Percentiles rank a stretch among this genome's conserved stretches.
Evolutionary conservation across 208 protist species (phyloP).

Genomic region (Entamoeba nuttalli): DNA sequence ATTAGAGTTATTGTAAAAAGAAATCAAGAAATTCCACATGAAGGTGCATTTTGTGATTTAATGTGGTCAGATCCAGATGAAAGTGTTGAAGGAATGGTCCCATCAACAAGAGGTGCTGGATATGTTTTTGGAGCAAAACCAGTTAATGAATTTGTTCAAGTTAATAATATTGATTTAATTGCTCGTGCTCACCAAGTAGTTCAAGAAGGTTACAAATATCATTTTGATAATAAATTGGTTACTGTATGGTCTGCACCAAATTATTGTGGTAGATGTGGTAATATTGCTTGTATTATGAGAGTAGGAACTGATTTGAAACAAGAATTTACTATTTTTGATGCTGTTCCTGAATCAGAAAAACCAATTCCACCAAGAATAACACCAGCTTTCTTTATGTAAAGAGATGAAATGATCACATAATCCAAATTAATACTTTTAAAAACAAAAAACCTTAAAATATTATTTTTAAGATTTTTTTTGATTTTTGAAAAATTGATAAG

Average conservation of each 20-base stretch:
- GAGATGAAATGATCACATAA: no score
- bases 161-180: conserved; percentile 22
- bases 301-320: conserved; percentile 34
- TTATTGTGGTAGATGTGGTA: conserved; percentile 86
- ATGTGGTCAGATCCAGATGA: conserved; percentile 49
- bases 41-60: conserved; percentile 52
- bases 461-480: no score
- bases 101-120: conserved; percentile 86
- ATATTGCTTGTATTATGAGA: conserved; percentile 86
- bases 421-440: no score
- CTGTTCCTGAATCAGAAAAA: conserved; percentile 55
- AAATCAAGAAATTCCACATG: conserved; percentile 43
- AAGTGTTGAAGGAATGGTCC: conserved; percentile 53
- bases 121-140: conserved; percentile 95
- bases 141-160: conserved; percentile 38
- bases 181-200: conserved; percentile 71
- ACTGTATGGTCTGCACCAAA: conserved; percentile 85
- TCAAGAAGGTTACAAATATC: conserved; percentile 71
- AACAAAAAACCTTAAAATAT: no score
- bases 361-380: background rate
- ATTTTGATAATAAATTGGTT: conserved; percentile 60
- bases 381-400: background rate
- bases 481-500: no score
- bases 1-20: background rate
- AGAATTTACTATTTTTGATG: conserved; percentile 94